Evolutionary conservation across 2,329 filamentous ascomycete species (phyloP).

Genomic region (Verticillium albo-atrum): DNA sequence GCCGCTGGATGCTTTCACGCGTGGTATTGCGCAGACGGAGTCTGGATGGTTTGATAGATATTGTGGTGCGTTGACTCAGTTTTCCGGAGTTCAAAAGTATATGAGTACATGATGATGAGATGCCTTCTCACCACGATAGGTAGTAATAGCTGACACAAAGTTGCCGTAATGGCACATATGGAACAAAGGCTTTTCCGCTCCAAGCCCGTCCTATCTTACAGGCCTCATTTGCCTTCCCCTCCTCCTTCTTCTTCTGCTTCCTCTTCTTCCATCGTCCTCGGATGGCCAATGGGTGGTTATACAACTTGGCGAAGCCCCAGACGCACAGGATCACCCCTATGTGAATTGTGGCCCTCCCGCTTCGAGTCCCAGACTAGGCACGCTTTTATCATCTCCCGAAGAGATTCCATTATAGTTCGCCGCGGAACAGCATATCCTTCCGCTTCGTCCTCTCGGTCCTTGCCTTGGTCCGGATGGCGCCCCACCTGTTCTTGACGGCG

Average conservation of each 20-base stretch:
- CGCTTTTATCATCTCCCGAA: not conserved
- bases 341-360: not conserved
- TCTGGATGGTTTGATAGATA: not conserved
- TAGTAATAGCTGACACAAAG: not conserved
- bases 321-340: not conserved
- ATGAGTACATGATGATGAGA: not conserved
- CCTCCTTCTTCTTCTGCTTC: slow-evolving; percentile 6
- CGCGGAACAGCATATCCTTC: slow-evolving; percentile 45
- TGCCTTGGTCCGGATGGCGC: slow-evolving; percentile 48
- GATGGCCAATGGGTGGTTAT: not conserved
- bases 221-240: not conserved
- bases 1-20: not conserved
- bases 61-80: not conserved
- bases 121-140: not conserved
- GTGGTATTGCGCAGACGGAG: not conserved
- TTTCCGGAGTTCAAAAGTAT: not conserved
- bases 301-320: not conserved
- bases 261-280: not conserved
- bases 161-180: not conserved
- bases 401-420: slow-evolving; percentile 37
- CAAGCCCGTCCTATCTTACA: not conserved
- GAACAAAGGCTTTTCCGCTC: not conserved
- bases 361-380: not conserved
- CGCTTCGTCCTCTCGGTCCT: slow-evolving; percentile 51
- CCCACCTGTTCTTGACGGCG: slow-evolving; percentile 51